These are phyloP conservation scores for Myxozyma vanderwaltii DNA, from an alignment of 805 yeast genomes.

Conservation along the genomic window DNA sequence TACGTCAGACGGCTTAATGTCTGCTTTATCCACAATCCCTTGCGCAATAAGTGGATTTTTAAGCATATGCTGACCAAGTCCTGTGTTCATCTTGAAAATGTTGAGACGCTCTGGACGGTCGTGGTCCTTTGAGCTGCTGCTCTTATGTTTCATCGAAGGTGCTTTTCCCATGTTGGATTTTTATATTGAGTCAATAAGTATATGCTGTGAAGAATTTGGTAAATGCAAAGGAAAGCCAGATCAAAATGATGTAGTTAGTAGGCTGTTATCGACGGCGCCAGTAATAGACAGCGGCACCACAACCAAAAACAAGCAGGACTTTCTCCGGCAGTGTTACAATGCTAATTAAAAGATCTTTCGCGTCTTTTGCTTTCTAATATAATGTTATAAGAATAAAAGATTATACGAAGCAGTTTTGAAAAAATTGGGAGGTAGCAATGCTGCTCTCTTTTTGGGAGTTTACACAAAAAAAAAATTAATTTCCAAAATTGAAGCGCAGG, in stretches of 20 bases:
- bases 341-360: not conserved
- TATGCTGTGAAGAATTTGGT: too few species aligned
- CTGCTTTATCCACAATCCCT: constrained; percentile 96
- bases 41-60: constrained; percentile 97
- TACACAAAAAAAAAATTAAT: not conserved
- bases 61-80: constrained; percentile 93
- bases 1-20: constrained; percentile 84
- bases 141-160: constrained; percentile 13
- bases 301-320: too few species aligned
- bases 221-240: too few species aligned
- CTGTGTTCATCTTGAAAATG: constrained; percentile 92
- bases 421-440: not conserved
- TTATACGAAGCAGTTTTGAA: too few species aligned
- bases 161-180: constrained; percentile 35
- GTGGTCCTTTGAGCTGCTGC: constrained; percentile 48
- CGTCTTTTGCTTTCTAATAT: too few species aligned
- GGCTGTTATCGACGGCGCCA: too few species aligned
- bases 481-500: not conserved
- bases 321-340: too few species aligned
- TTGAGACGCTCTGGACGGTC: constrained; percentile 20
- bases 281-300: too few species aligned
- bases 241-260: too few species aligned
- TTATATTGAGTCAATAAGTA: too few species aligned
- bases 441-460: too few species aligned
- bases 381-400: too few species aligned